These are phyloP conservation scores for Calonectria honghensis DNA, from an alignment of 2,329 filamentous ascomycete genomes.

Conservation along the genomic window DNA sequence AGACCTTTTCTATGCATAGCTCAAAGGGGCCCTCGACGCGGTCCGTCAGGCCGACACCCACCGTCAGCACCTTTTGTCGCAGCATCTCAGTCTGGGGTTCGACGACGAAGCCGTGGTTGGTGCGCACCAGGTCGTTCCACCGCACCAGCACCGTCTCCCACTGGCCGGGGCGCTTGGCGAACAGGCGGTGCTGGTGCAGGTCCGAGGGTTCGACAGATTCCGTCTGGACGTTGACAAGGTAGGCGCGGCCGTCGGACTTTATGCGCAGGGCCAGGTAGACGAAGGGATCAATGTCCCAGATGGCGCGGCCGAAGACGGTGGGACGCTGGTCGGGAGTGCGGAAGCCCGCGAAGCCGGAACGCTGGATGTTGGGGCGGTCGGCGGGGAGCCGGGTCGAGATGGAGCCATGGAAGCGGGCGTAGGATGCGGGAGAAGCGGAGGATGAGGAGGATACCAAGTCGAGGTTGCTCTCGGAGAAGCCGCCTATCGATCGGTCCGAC, in stretches of 20 bases:
- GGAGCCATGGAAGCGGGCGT: constrained; percentile 88
- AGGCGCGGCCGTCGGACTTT: constrained; percentile 92
- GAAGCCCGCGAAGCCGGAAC: constrained; percentile 93
- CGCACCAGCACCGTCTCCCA: constrained; percentile 98
- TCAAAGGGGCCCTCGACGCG: constrained; percentile 92
- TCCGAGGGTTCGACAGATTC: constrained; percentile 96
- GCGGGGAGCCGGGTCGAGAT: constrained; percentile 91
- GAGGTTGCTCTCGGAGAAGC: constrained; percentile 84
- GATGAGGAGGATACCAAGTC: constrained; percentile 70
- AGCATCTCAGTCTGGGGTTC: constrained; percentile 95
- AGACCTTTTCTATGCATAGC: constrained; percentile 88
- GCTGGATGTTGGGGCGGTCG: constrained; percentile 82
- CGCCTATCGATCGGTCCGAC: constrained; percentile 90
- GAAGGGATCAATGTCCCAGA: constrained; percentile 95
- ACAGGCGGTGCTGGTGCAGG: constrained; percentile 94
- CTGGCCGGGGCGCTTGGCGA: constrained; percentile 83
- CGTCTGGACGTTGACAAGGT: constrained; percentile 96
- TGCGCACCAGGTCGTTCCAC: constrained; percentile 95
- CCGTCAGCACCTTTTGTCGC: constrained; percentile 87
- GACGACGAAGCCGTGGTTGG: constrained; percentile 92
- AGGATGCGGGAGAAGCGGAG: constrained; percentile 60
- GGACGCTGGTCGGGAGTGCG: constrained; percentile 85
- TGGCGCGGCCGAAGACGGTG: constrained; percentile 88
- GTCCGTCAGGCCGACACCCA: constrained; percentile 93
- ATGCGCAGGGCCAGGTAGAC: constrained; percentile 90